These are phyloP conservation scores for Glutinoglossum americanum DNA, from an alignment of 495 filamentous ascomycete genomes.

Conservation along the genomic window DNA sequence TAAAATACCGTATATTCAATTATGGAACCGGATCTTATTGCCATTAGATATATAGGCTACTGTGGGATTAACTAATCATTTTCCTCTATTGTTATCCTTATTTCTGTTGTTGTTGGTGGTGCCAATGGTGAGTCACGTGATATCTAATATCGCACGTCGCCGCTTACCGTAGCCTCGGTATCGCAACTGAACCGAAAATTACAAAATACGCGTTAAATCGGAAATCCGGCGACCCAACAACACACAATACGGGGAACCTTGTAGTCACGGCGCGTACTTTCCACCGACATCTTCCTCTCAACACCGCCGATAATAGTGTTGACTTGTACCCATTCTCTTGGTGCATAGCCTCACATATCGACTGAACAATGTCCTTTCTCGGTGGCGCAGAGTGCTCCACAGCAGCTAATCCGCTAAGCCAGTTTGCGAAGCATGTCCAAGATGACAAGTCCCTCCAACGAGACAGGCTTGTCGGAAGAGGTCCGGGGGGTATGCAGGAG, in stretches of 20 bases:
- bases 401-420: conserved; percentile 81
- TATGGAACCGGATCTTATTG: too few relatives aligned
- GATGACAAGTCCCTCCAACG: conserved; percentile 88
- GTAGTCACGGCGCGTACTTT: neutral
- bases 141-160: neutral
- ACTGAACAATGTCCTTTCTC: conserved; percentile 62
- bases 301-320: neutral
- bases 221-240: neutral
- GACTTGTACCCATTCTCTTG: neutral
- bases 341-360: neutral
- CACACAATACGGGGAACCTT: neutral
- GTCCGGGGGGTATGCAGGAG: conserved; percentile 38
- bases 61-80: too few relatives aligned
- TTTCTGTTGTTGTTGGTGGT: too few relatives aligned
- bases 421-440: conserved; percentile 86
- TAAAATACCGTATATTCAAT: too few relatives aligned
- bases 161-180: neutral
- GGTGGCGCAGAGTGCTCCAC: conserved; percentile 94
- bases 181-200: neutral
- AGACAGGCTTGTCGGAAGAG: conserved; percentile 59
- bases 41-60: too few relatives aligned
- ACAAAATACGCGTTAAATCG: too few relatives aligned
- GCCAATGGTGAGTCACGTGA: too few relatives aligned
- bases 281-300: neutral
- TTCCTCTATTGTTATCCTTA: too few relatives aligned